Evolutionary conservation across 2,329 filamentous ascomycete genomes (phyloP), one percentile per base, ranked within the genome.

Genomic region (Cadophora luteo-olivacea): DNA sequence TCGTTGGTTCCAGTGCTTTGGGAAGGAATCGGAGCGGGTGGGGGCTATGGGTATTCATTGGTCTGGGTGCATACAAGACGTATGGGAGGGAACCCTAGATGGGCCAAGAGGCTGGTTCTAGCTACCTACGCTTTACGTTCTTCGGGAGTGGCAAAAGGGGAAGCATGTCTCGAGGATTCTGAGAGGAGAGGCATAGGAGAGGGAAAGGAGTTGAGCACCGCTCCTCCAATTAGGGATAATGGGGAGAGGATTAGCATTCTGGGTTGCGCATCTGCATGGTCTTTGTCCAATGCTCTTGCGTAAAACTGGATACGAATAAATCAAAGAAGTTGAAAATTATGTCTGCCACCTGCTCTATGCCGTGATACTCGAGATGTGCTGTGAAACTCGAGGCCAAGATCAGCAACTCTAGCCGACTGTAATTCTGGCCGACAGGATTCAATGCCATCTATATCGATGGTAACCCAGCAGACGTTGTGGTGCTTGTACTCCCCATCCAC

Each of bases 171-270:
- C 66, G 68, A 70, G 55, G 64, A 70, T 49, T 67, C 65, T 67
- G 64, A 66, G 60, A 70, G 66, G 54, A 70, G 61, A 67, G 68
- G 60, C 24, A 64, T n/a, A 33, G 52, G 14, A n/a, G 32, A 51
- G 25, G 58, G 45, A 62, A 29, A 45, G 69, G 70, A 72, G 70
- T 74, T 69, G 72, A 73, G 72, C 72, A 67, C 38, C 70, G 70
- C 73, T 71, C 69, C 70, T 49, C 41, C 25, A 45, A 48, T 63
- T 67, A 55, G 61, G 61, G 61, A 64, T 38, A 38, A 55, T 25
- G 24, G 51, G 29, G 36, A 51, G 1, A 19, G 24, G 45, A 55
- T 32, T n/a, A 57, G 54, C 33, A 41, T 41, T 67, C 65, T 61
- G 7, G 25, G 64, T 66, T 64, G 36, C 61, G 63, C 62, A 65